Conservation (phyloP, 1,139 yeast species). For the Kodamaea suecica region DNA sequence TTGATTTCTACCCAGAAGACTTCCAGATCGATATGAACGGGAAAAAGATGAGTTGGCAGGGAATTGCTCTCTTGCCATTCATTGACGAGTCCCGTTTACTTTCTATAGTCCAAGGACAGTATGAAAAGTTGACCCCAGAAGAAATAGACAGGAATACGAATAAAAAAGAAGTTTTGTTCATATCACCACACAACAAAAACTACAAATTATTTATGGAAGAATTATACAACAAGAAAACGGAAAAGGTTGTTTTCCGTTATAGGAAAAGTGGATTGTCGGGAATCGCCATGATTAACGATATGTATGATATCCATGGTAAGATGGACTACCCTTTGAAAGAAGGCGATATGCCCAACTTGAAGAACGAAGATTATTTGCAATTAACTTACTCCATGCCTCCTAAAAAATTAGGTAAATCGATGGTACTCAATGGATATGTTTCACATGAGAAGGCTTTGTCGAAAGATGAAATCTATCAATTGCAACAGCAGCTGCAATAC, state of each 20-base stretch:
- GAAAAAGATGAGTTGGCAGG: conserved; percentile 93
- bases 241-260: conserved; percentile 41
- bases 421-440: conserved; percentile 78
- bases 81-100: conserved; percentile 80
- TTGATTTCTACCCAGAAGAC: conserved; percentile 87
- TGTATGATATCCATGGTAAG: conserved; percentile 46
- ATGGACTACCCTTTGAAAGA: conserved; percentile 60
- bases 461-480: conserved; percentile 65
- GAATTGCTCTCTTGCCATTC: conserved; percentile 85
- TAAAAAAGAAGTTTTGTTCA: conserved; percentile 57
- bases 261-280: conserved; percentile 68
- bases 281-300: conserved; percentile 40
- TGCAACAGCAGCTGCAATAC: conserved; percentile 35
- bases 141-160: conserved; percentile 70
- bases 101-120: conserved; percentile 62
- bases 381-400: conserved; percentile 58
- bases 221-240: conserved; percentile 25
- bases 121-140: conserved; percentile 60
- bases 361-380: conserved; percentile 53
- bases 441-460: conserved; percentile 60
- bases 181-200: conserved; percentile 56
- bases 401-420: conserved; percentile 62
- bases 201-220: conserved; percentile 34
- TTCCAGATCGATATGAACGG: conserved; percentile 95
- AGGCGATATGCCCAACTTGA: conserved; percentile 56